phyloP scores from a whole-genome alignment of 1,284 basidiomycete species.

The Mycena sp. region DNA sequence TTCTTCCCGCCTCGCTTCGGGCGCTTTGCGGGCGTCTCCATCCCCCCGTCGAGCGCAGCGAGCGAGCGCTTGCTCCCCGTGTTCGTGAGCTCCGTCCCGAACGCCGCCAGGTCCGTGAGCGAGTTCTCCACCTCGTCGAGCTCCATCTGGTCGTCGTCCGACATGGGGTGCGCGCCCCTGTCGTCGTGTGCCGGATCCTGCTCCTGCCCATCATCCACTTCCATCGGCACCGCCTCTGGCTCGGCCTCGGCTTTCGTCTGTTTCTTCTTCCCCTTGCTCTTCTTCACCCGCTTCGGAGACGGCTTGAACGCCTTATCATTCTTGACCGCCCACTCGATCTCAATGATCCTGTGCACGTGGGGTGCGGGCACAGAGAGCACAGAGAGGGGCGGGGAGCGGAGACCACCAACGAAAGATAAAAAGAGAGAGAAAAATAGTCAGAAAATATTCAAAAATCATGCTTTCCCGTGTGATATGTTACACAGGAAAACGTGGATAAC shows the following conservation, averaged over 20 bases:
- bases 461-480: background rate
- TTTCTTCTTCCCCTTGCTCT: constrained; percentile 28
- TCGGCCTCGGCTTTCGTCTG: constrained; percentile 13
- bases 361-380: no score
- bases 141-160: constrained; percentile 41
- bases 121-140: constrained; percentile 38
- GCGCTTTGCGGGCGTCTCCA: constrained; percentile 50
- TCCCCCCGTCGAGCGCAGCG: constrained; percentile 19
- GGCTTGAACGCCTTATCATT: constrained; percentile 66
- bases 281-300: constrained; percentile 64
- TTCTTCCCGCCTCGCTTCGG: constrained; percentile 40
- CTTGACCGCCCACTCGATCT: constrained; percentile 77
- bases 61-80: constrained; percentile 43
- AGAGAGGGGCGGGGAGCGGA: no score
- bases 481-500: constrained; percentile 65
- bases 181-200: background rate
- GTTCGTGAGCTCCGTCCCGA: constrained; percentile 52
- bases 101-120: constrained; percentile 22
- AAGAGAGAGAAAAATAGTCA: no score
- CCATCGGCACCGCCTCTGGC: constrained; percentile 5
- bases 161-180: constrained; percentile 3
- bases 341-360: constrained; percentile 70
- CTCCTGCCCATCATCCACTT: constrained; percentile 1
- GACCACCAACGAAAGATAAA: no score
- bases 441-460: no score